Evolutionary conservation across 129 eudicot genomes (phyloP).

Genomic region (sunflower (Helianthus annuus)): DNA sequence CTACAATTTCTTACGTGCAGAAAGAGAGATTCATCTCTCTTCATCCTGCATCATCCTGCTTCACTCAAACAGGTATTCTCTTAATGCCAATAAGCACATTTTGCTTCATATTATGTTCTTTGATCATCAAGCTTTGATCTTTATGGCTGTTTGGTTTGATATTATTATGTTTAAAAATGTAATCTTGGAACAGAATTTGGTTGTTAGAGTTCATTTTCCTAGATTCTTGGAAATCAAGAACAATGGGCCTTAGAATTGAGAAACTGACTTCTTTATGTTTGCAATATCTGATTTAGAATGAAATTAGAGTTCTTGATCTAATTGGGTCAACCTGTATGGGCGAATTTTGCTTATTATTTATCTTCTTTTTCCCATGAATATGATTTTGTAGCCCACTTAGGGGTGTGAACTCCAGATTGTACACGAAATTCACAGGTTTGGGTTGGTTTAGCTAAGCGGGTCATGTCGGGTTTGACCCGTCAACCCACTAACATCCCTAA

Average conservation of each 20-base stretch:
- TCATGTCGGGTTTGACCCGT: neutral
- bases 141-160: neutral
- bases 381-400: neutral
- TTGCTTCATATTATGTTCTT: constrained; percentile 22
- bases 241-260: constrained; percentile 15
- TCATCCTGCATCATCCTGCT: constrained; percentile 41
- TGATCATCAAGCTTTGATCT: constrained; percentile 13
- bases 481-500: too few species aligned
- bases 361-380: constrained; percentile 5
- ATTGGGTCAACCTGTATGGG: neutral
- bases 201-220: constrained; percentile 24
- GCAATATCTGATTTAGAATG: neutral
- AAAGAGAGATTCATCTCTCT: constrained; percentile 25
- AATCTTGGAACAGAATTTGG: constrained; percentile 18
- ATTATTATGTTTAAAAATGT: constrained; percentile 18
- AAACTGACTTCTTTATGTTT: neutral
- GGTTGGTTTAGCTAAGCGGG: neutral
- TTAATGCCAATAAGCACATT: constrained; percentile 6
- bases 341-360: neutral
- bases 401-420: neutral
- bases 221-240: constrained; percentile 11
- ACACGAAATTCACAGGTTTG: neutral
- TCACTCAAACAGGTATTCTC: constrained; percentile 31
- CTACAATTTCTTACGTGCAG: constrained; percentile 47
- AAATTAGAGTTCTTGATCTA: constrained; percentile 12